phyloP scores from a whole-genome alignment of 1,139 yeast genomes.

The Blastobotrys buckinghamii region DNA sequence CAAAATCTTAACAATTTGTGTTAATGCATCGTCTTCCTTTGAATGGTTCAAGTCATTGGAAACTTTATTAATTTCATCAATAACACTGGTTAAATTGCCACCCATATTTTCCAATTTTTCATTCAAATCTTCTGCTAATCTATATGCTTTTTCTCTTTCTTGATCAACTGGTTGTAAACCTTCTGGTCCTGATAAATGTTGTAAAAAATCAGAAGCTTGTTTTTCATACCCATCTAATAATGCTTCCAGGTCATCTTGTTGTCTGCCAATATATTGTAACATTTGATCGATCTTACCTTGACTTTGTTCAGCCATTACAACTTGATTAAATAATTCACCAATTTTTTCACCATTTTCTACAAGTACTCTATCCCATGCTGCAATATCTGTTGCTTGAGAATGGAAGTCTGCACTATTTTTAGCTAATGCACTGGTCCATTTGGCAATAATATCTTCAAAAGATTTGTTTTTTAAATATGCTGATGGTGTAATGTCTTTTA shows the following conservation, averaged over 20 bases:
- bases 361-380: slow-evolving; percentile 78
- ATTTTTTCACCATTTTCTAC: slow-evolving; percentile 85
- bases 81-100: slow-evolving; percentile 65
- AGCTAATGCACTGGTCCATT: slow-evolving; percentile 86
- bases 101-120: slow-evolving; percentile 77
- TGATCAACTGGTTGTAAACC: slow-evolving; percentile 55
- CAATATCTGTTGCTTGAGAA: slow-evolving; percentile 67
- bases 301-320: slow-evolving; percentile 75
- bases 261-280: slow-evolving; percentile 77
- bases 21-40: slow-evolving; percentile 44
- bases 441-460: slow-evolving; percentile 83
- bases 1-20: slow-evolving; percentile 66
- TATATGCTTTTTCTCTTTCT: slow-evolving; percentile 85
- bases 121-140: slow-evolving; percentile 79
- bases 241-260: slow-evolving; percentile 84
- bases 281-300: slow-evolving; percentile 86
- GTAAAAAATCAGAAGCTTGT: slow-evolving; percentile 56
- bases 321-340: slow-evolving; percentile 68
- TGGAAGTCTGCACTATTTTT: slow-evolving; percentile 70
- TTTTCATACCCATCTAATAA: slow-evolving; percentile 79
- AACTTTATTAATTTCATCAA: slow-evolving; percentile 79
- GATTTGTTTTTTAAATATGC: slow-evolving; percentile 85
- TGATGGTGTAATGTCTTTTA: slow-evolving; percentile 40
- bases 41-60: slow-evolving; percentile 75
- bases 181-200: slow-evolving; percentile 31